Base-by-base conservation (phyloP, 164 flowering plant genomes). In the Berberis thunbergii region DNA sequence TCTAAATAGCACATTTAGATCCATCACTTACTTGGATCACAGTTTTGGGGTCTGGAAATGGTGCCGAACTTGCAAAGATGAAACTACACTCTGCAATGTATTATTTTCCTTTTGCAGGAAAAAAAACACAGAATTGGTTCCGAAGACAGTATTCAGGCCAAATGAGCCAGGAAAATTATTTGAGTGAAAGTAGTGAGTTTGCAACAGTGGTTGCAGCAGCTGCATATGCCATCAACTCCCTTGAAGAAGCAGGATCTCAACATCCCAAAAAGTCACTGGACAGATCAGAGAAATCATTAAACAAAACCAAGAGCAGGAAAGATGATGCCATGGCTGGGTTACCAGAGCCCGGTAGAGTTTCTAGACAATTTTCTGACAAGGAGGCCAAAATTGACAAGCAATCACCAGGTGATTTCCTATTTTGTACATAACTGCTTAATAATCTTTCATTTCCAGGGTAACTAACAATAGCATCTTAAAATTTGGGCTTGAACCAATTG, bases 181-280 rank as follows among this genome's bases (percentile, higher is more conserved):
- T 68, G 26, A 64, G 42, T 48, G 64, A 49, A 11, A 76, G 45
- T 7, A 53, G 39, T 5, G 90, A 84, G 43, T 77, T 75, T 53
- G 74, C 70, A 50, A 56, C 79, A 5, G 82, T 81, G 6, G 63
- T 87, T 57, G 91, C 91, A 59, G 97, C 91, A 12, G 81, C 87
- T 53, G 87, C 87, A 39, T 86, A 69, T 67, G 90, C 86, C 7
- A 62, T 87, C 46, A 72, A 63, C 49, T 64, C 79, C 1, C 64
- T 78, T 2, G 80, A 82, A 63, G 86, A 81, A 52, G 26, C 26
- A 26, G 52, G 50, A 40, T 12, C 7, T 42, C 54, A 57, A 10
- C 70, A 61, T 46, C 59, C 73, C 61, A 81, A 64, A 54, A 69
- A 54, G 54, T 61, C 9, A 4, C 54, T 38, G 40, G 68, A 62